Base-by-base conservation (phyloP, 1,284 basidiomycete species). In the Trichosporon sp. region DNA sequence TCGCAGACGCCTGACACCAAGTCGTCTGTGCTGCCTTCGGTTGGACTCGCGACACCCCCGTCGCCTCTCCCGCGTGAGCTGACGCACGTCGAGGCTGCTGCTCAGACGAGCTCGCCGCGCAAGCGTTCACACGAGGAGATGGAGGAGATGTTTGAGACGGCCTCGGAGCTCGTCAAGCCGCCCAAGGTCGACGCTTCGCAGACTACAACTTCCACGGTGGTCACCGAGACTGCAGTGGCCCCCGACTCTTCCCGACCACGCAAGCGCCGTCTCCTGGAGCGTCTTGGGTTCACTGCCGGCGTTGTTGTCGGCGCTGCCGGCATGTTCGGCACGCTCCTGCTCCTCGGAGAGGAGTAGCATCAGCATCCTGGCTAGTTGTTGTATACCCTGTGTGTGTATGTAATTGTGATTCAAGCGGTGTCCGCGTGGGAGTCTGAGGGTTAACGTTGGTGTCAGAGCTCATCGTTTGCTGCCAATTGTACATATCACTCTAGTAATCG, bases 401-500 rank as follows among this genome's bases (percentile, higher is more conserved):
- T 63, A 63, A 37, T 16, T 12, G 19, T 61, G 56, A 61, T 26
- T 11, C 7, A 16, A 54, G 51, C 51, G 51, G 48, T 21, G 48
- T 51, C 6, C 8, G 35, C 35, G 35, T 7, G 35, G 35, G 26
- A 26, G 26, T 26, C 26, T 26, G 26, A 26, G 26, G 26, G 26
- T 26, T 26, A 26, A 26, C 26, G 26, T 26, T 26, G 26, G 26
- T 26, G 26, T 26, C 26, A 26, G 26, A 26, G 26, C 26, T 26
- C 26, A 26, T 26, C 26, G 26, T 26, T 26, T 26, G 26, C 26
- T 26, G 26, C 26, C 26, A 26, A 26, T 26, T 26, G 26, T 26
- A 26, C 26, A 26, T 26, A 26, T 26, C 26, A 26, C 26, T 37
- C 35, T 71, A 84, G 68, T 84, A 84, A 71, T 84, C 83, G 70